phyloP scores from a whole-genome alignment of 148 eudicot genomes.

The Vaccinium darrowii region DNA sequence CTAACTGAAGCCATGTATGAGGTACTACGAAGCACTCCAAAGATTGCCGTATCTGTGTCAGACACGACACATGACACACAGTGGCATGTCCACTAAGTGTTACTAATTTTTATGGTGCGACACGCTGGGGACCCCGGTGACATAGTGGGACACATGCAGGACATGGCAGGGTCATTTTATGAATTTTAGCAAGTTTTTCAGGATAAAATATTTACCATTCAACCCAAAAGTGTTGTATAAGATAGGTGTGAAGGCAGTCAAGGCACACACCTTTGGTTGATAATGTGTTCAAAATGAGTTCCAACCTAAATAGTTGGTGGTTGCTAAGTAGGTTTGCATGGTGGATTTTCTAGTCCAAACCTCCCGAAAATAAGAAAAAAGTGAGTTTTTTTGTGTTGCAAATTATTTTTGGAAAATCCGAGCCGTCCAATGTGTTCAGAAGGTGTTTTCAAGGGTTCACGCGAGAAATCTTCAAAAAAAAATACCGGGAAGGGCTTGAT shows the following conservation, averaged over 20 bases:
- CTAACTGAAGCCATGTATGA: slow-evolving; percentile 62
- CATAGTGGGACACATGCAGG: not conserved
- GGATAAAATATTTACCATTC: not conserved
- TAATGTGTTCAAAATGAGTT: not conserved
- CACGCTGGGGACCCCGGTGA: not conserved
- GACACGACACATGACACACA: not conserved
- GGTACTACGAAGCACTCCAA: slow-evolving; percentile 24
- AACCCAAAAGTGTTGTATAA: not conserved
- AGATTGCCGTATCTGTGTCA: not conserved
- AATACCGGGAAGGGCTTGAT: no score
- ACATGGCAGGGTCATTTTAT: slow-evolving; percentile 2
- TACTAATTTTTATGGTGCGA: not conserved
- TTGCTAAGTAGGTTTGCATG: not conserved
- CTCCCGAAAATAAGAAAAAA: no score
- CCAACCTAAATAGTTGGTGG: not conserved
- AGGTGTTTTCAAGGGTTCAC: no score
- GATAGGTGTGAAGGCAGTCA: no score
- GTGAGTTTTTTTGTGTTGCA: no score
- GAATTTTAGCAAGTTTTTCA: not conserved
- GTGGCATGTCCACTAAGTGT: not conserved
- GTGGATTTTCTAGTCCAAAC: no score
- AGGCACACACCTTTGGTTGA: not conserved
- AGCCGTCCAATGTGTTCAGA: no score
- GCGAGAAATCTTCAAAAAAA: no score
- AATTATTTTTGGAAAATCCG: no score